Percentiles rank a stretch among this genome's conserved stretches.
Evolutionary conservation across 179 eudicot species (phyloP).

Genomic region (Spinacia oleracea): DNA sequence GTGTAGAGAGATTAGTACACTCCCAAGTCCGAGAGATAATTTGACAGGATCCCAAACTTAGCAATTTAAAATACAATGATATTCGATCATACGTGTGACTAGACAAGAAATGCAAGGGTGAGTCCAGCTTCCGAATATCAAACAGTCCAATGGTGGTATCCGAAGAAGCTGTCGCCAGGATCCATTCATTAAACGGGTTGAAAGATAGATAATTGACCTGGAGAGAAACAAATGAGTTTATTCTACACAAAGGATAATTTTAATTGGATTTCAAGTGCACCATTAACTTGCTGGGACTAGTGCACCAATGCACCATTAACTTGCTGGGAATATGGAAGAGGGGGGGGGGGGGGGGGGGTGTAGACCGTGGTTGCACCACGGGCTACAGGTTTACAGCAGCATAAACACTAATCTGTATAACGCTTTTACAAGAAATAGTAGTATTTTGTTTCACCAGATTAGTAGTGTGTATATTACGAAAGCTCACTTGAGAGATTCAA

Average conservation of each 20-base stretch:
- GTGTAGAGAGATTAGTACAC: not conserved
- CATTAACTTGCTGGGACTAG: not conserved
- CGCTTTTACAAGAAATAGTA: not conserved
- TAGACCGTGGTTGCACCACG: not conserved
- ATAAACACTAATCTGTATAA: not conserved
- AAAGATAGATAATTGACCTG: constrained; percentile 92
- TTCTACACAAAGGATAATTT: not conserved
- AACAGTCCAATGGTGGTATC: constrained; percentile 89
- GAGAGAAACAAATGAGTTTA: not conserved
- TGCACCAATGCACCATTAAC: constrained; percentile 10
- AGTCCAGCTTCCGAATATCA: constrained; percentile 70
- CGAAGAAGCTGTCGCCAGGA: constrained; percentile 92
- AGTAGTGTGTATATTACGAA: not conserved
- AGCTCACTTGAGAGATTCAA: not conserved
- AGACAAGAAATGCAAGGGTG: constrained; percentile 72
- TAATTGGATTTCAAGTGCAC: not conserved
- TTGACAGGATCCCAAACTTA: not conserved
- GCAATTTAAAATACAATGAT: not conserved
- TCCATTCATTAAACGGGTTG: constrained; percentile 84
- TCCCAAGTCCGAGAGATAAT: not conserved
- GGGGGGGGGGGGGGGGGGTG: not conserved
- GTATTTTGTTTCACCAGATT: not conserved
- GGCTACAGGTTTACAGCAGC: not conserved
- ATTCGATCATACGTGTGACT: constrained; percentile 67
- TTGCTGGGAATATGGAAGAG: too few relatives aligned